Percentiles rank a stretch among this genome's conserved stretches.
These are phyloP conservation scores for Prinsepia uniflora DNA, from an alignment of 306 rosid genomes.

Conservation along the genomic window DNA sequence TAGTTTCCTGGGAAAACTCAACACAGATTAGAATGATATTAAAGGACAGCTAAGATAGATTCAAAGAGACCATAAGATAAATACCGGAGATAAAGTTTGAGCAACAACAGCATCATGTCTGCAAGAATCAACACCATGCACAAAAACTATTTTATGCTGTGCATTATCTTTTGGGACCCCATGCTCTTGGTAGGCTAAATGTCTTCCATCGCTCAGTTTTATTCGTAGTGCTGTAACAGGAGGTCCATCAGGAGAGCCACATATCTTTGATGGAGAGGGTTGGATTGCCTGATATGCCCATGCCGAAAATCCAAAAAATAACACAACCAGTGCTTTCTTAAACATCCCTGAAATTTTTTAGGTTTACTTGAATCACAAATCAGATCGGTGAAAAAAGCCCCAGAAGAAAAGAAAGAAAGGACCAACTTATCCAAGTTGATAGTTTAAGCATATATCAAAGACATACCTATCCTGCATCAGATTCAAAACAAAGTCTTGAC, in stretches of 20 bases:
- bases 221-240: constrained; percentile 68
- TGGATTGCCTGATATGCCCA: constrained; percentile 71
- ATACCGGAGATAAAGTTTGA: constrained; percentile 53
- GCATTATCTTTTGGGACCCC: constrained; percentile 73
- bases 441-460: constrained; percentile 8
- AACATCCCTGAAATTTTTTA: constrained; percentile 50
- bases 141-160: constrained; percentile 48
- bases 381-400: neutral
- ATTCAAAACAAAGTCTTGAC: neutral
- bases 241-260: constrained; percentile 75
- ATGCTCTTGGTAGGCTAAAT: constrained; percentile 77
- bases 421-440: neutral
- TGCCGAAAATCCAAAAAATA: constrained; percentile 59
- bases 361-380: constrained; percentile 18
- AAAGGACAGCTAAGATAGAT: neutral
- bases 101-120: constrained; percentile 58
- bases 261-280: constrained; percentile 69
- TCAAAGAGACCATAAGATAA: neutral
- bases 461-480: neutral
- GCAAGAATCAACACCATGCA: constrained; percentile 63
- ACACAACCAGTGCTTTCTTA: constrained; percentile 43
- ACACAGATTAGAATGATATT: constrained; percentile 19
- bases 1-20: constrained; percentile 45
- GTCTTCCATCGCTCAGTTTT: constrained; percentile 80
- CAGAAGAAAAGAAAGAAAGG: neutral